These are phyloP conservation scores for Cyclostephanos tholiformis DNA, from an alignment of 108 stramenopile genomes.

Conservation along the genomic window DNA sequence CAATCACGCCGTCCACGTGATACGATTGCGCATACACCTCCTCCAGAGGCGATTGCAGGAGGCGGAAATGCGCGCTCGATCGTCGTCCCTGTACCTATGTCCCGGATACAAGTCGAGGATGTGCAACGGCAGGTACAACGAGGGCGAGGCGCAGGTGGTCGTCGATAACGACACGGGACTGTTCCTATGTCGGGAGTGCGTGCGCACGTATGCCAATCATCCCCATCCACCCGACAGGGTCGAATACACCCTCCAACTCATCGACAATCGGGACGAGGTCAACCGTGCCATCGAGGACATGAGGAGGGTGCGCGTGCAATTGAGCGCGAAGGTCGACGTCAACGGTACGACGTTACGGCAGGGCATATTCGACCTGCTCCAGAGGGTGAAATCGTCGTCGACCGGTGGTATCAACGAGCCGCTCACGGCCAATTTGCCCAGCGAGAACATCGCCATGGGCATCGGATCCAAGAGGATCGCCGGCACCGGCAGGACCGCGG, in stretches of 20 bases:
- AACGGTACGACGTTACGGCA: constrained; percentile 61
- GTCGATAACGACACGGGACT: constrained; percentile 76
- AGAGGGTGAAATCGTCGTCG: constrained; percentile 72
- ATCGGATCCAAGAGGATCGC: constrained; percentile 85
- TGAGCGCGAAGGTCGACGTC: constrained; percentile 74
- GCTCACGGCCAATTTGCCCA: constrained; percentile 85
- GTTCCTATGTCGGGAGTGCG: constrained; percentile 86
- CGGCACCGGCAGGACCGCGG: constrained; percentile 90
- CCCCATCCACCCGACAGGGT: constrained; percentile 63
- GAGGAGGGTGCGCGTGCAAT: constrained; percentile 73
- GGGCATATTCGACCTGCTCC: constrained; percentile 85
- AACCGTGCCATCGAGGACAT: constrained; percentile 77
- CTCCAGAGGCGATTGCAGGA: constrained; percentile 71
- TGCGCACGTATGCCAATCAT: constrained; percentile 60
- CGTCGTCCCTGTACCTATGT: constrained; percentile 78
- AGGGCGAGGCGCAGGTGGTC: constrained; percentile 82
- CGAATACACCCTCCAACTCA: constrained; percentile 71
- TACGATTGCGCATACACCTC: constrained; percentile 80
- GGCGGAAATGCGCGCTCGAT: constrained; percentile 72
- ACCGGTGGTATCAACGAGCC: constrained; percentile 65
- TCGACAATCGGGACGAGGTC: constrained; percentile 82
- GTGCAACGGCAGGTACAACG: constrained; percentile 88
- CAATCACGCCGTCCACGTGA: constrained; percentile 81
- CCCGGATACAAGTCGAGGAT: constrained; percentile 72
- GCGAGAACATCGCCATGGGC: constrained; percentile 84